Evolutionary conservation across 1,284 basidiomycete species (phyloP), one percentile per base, ranked within the genome.

Genomic region (Cryptococcus sp.): DNA sequence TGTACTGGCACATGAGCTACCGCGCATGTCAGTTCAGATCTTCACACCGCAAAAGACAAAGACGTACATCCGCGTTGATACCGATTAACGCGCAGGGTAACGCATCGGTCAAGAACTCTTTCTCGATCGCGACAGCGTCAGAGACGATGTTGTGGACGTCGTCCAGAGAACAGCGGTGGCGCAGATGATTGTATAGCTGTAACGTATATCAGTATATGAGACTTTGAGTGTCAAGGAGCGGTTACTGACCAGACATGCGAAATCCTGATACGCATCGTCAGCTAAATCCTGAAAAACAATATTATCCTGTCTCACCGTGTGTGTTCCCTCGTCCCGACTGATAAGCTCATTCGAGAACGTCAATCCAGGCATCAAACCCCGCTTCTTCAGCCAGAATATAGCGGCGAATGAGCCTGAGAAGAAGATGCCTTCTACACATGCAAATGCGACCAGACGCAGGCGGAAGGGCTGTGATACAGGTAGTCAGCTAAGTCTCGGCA

Each of bases 331-430:
- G 72, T 98, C 94, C 47, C 93, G 88, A 57, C 89, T 91, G 78
- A 97, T 98, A 71, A 97, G 86, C 79, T 94, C 91, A 71, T 96
- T 96, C 20, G 94, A 96, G 80, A 93, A 95, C 0, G 93, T 94
- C 50, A 97, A 83, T 23, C 94, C 94, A 39, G 93, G 93, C 94
- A 97, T 97, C 15, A 97, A 82, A n/a, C 94, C 94, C 45, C 94
- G 88, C 81, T 97, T 98, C 86, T 97, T 97, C 70, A 98, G 78
- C 94, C 94, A 98, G 78, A 97, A 98, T 73, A 98, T 93, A n/a
- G 92, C 88, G 0, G 94, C 89, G 67, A 92, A 93, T 0, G 89
- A 90, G 8, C 91, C 92, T 0, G 92, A 96, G 81, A 98, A 97
- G 82, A 97, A 97, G 67, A 98, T 96, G 40, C 93, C 94, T 78